Base-by-base conservation (phyloP, 495 filamentous ascomycete species). In the Annulohypoxylon nitens region DNA sequence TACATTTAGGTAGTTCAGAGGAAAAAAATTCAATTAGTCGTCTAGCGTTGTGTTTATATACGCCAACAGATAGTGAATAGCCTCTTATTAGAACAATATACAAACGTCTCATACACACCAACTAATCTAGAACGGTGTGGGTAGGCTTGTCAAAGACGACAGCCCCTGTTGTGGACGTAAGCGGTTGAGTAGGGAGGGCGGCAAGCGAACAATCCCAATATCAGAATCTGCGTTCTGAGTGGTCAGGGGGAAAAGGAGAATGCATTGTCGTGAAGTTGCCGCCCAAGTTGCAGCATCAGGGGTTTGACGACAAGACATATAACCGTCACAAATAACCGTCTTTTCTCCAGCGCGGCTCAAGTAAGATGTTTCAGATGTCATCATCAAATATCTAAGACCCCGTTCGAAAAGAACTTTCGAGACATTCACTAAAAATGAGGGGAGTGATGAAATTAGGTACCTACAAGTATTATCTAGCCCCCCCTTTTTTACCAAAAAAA, bases 291-390 rank as follows among this genome's bases (percentile, higher is more conserved):
- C 41, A 20, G 47, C 45, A 53, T 57, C 63, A 67, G 72, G 72
- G 72, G 67, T 67, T 67, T 23, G 67, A 48, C 26, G 54, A 73
- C 37, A 64, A 74, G 72, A 69, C 72, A 74, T 67, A 74, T 74
- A 74, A 74, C 72, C 72, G 72, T 67, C 63, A 70, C 72, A 74
- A 67, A 74, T 74, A 74, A 67, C 72, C 72, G 72, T 70, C 58
- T 67, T 70, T 74, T 70, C 72, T 70, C 72, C 72, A 70, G 63
- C 67, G 72, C 72, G 72, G 72, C 72, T 74, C 72, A 74, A 74
- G 72, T 74, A 67, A 74, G 58, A 70, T 74, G 72, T 74, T 70
- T 70, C 67, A 74, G 67, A 64, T 74, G 67, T 70, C 72, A 74
- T 74, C 57, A 70, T 66, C 54, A 63, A 63, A 69, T 60, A 69